These are phyloP conservation scores for Blastobotrys proliferans DNA, from an alignment of 1,139 yeast genomes.

Conservation along the genomic window DNA sequence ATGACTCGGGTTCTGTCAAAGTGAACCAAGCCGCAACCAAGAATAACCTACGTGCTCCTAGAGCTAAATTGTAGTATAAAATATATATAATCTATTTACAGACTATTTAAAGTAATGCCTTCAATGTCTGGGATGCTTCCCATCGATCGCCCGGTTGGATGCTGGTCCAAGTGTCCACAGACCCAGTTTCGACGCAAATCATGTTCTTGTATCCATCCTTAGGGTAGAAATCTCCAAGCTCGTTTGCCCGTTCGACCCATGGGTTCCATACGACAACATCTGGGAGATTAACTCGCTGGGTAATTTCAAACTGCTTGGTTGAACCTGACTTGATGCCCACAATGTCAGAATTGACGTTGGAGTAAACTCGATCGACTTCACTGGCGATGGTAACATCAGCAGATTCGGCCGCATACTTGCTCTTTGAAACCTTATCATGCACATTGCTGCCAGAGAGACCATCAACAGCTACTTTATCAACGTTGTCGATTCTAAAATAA, in stretches of 20 bases:
- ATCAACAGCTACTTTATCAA: conserved; percentile 69
- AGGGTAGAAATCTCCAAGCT: conserved; percentile 86
- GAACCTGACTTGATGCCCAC: conserved; percentile 69
- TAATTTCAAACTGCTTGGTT: conserved; percentile 40
- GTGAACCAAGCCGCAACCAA: conserved; percentile 33
- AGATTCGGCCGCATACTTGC: conserved; percentile 53
- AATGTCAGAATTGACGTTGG: conserved; percentile 46
- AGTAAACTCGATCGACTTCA: conserved; percentile 83
- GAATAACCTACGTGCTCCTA: conserved; percentile 16
- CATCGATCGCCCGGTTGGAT: conserved; percentile 68
- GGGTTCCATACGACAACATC: conserved; percentile 99
- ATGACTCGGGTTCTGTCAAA: conserved; percentile 29
- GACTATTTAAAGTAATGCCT: conserved; percentile 17
- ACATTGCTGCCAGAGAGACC: conserved; percentile 70
- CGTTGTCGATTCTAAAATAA: conserved; percentile 71
- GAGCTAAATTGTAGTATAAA: conserved; percentile 17
- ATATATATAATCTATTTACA: not conserved
- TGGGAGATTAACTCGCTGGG: conserved; percentile 60
- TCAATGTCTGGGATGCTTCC: conserved; percentile 59
- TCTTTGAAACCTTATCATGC: conserved; percentile 67
- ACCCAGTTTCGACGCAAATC: conserved; percentile 95
- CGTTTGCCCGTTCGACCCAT: conserved; percentile 74
- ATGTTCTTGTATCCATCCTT: conserved; percentile 75
- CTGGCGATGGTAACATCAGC: conserved; percentile 69
- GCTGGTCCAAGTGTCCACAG: conserved; percentile 62